phyloP scores from a whole-genome alignment of 179 eudicot species.

The Beta macrorhiza region DNA sequence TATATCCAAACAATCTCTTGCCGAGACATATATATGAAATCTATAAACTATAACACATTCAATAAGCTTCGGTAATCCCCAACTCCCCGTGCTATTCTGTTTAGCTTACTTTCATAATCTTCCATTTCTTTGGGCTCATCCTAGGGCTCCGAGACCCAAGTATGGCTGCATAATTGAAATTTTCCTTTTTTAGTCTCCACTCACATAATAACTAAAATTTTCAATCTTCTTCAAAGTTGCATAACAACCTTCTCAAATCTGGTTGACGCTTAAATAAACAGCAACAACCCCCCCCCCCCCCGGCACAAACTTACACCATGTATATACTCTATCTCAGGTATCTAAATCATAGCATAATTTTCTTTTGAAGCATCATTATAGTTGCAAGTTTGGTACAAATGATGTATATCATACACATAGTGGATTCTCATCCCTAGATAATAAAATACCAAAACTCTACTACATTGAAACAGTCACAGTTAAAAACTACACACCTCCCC shows the following conservation, averaged over 20 bases:
- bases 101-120: neutral
- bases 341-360: neutral
- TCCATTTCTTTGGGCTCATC: neutral
- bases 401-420: neutral
- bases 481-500: neutral
- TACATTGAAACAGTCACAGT: neutral
- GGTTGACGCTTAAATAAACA: neutral
- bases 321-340: neutral
- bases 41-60: neutral
- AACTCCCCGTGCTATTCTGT: neutral
- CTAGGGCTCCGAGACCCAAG: neutral
- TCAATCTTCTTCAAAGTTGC: slow-evolving; percentile 4
- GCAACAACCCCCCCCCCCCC: neutral
- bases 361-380: neutral
- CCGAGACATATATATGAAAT: neutral
- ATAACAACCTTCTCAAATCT: neutral
- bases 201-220: neutral
- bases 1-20: too few species aligned
- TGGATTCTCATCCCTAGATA: neutral
- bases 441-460: neutral
- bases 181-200: too few species aligned
- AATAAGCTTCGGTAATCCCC: neutral
- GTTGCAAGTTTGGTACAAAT: neutral
- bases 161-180: neutral
- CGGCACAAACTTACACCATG: neutral